A percentile compares a stretch with the other conserved stretches of the same genome.
Evolutionary conservation across 768 basidiomycete species (phyloP).

Genomic region (Phlebiopsis flavidoalba): DNA sequence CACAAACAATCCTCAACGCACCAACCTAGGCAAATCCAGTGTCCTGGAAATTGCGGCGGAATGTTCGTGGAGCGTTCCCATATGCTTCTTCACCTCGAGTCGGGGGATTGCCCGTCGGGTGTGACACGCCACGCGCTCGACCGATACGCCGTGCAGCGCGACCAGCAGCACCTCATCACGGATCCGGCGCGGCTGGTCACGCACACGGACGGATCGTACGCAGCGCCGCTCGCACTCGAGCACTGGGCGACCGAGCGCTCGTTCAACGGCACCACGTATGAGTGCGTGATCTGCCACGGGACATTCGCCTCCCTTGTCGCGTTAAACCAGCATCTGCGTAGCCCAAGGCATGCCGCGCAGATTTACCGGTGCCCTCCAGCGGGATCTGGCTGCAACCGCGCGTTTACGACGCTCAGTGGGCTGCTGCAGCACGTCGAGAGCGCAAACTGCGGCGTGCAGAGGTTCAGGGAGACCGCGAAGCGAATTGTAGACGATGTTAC

Average conservation of each 20-base stretch:
- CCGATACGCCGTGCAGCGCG: slow-evolving; percentile 35
- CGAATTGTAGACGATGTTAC: no score
- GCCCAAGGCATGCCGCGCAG: slow-evolving; percentile 51
- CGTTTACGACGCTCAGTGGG: slow-evolving; percentile 50
- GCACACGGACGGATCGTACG: slow-evolving; percentile 17
- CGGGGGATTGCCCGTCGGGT: slow-evolving; percentile 50
- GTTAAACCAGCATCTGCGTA: slow-evolving; percentile 61
- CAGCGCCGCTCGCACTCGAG: slow-evolving; percentile 11
- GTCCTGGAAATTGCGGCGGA: slow-evolving; percentile 40
- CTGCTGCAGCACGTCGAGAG: slow-evolving; percentile 66
- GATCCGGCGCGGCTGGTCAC: slow-evolving; percentile 48
- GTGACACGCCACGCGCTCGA: slow-evolving; percentile 35
- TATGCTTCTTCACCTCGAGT: slow-evolving; percentile 59
- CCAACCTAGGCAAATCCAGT: slow-evolving; percentile 29
- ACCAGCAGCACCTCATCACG: slow-evolving; percentile 47
- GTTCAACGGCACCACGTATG: slow-evolving; percentile 40
- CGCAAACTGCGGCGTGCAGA: slow-evolving; percentile 49
- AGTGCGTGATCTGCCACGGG: slow-evolving; percentile 60
- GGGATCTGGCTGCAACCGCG: slow-evolving; percentile 32
- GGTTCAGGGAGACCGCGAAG: slow-evolving; percentile 39
- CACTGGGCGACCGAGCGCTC: slow-evolving; percentile 31
- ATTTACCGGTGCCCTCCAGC: slow-evolving; percentile 49
- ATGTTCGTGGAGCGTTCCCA: slow-evolving; percentile 50
- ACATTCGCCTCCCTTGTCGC: slow-evolving; percentile 33
- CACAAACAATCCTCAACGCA: slow-evolving; percentile 43